phyloP scores from a whole-genome alignment of 2,329 filamentous ascomycete species.

The Stagonosporopsis tanaceti region DNA sequence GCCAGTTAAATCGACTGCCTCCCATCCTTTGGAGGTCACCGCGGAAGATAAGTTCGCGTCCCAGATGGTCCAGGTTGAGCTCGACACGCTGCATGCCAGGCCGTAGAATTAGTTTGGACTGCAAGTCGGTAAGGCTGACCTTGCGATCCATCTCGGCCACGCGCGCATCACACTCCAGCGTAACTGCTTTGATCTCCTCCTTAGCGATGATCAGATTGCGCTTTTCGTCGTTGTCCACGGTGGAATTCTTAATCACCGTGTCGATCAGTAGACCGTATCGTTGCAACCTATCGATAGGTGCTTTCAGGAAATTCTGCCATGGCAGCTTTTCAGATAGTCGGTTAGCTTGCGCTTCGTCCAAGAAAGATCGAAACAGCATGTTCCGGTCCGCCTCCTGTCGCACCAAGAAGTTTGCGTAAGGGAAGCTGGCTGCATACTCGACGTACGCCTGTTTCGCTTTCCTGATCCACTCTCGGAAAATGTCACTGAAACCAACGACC shows the following conservation, averaged over 20 bases:
- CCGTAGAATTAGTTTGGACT: slow-evolving; percentile 81
- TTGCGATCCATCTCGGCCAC: slow-evolving; percentile 93
- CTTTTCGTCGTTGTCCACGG: slow-evolving; percentile 88
- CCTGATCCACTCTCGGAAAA: slow-evolving; percentile 97
- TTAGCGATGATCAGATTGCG: slow-evolving; percentile 82
- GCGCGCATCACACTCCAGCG: slow-evolving; percentile 87
- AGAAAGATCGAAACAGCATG: slow-evolving; percentile 82
- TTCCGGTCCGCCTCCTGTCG: slow-evolving; percentile 86
- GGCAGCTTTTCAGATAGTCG: slow-evolving; percentile 82
- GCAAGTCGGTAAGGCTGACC: slow-evolving; percentile 85
- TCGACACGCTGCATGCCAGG: slow-evolving; percentile 85
- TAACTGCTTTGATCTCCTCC: slow-evolving; percentile 89
- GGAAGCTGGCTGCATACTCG: slow-evolving; percentile 89
- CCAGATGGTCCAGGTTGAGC: slow-evolving; percentile 92
- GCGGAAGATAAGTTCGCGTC: slow-evolving; percentile 85
- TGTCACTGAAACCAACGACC: slow-evolving; percentile 92
- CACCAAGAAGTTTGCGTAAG: slow-evolving; percentile 81
- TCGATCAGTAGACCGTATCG: slow-evolving; percentile 84
- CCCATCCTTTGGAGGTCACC: slow-evolving; percentile 91
- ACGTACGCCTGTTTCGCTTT: slow-evolving; percentile 90
- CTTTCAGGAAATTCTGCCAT: slow-evolving; percentile 94
- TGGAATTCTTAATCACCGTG: slow-evolving; percentile 85
- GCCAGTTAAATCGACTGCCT: slow-evolving; percentile 87
- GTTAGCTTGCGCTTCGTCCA: slow-evolving; percentile 81
- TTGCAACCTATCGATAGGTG: slow-evolving; percentile 90